Evolutionary conservation across 176 grass and related monocot species (phyloP).

Genomic region (Bothriochloa decipiens): DNA sequence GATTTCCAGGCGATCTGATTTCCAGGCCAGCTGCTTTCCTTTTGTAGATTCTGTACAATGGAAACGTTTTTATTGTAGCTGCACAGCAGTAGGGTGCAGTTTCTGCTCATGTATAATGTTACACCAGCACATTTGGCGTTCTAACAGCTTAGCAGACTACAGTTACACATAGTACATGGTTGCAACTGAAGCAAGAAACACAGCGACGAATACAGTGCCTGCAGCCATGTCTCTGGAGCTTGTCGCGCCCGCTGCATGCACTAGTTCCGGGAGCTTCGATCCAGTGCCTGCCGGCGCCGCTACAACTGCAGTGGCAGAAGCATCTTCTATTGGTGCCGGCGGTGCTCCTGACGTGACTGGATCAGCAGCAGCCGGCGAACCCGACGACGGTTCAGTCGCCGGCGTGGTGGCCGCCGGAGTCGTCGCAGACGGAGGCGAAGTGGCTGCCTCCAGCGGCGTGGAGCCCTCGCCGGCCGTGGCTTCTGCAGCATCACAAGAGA

Average conservation of each 20-base stretch:
- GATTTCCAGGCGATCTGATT: background rate
- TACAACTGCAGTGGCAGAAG: background rate
- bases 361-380: background rate
- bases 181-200: slow-evolving; percentile 42
- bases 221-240: slow-evolving; percentile 27
- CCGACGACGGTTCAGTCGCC: background rate
- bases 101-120: slow-evolving; percentile 20
- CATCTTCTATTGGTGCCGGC: background rate
- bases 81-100: background rate
- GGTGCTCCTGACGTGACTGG: slow-evolving; percentile 17
- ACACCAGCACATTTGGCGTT: slow-evolving; percentile 33
- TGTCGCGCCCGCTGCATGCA: slow-evolving; percentile 30
- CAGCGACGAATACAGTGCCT: slow-evolving; percentile 22
- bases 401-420: slow-evolving; percentile 20
- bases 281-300: background rate
- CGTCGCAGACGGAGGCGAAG: slow-evolving; percentile 9
- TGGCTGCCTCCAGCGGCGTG: background rate
- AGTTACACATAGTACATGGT: slow-evolving; percentile 35
- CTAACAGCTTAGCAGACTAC: slow-evolving; percentile 18
- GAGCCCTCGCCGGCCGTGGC: background rate
- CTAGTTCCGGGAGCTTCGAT: slow-evolving; percentile 50
- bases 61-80: slow-evolving; percentile 35
- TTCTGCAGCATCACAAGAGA: slow-evolving; percentile 27
- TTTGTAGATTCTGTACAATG: background rate
- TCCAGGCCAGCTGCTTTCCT: slow-evolving; percentile 3